Evolutionary conservation across 306 rosid species (phyloP), one percentile per base, ranked within the genome.

Genomic region (Urtica urens): DNA sequence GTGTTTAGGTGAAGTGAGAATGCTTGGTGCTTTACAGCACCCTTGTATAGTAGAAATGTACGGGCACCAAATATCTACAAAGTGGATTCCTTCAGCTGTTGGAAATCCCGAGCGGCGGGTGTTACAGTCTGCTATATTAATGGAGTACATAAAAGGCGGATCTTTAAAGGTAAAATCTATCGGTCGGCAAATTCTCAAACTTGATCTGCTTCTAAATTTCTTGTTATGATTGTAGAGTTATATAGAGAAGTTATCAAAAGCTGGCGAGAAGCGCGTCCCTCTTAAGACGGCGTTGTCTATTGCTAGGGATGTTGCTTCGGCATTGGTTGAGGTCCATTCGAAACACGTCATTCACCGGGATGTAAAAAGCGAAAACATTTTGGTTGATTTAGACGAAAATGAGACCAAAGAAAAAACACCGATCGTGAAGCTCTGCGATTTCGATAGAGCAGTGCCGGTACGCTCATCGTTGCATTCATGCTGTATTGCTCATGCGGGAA

Each of bases 321-420:
- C 96, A 34, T 78, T 92, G 74, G 55, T 47, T 39, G 99, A 85
- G 69, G 51, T 92, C 63, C 99, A 92, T 59, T 82, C 93, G 0
- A 85, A 78, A 59, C 94, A 92, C 69, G 78, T 92, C 30, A 85
- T 86, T 65, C 99, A 92, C 37, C 99, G 99, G 45, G 99, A 92
- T 64, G 41, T 92, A 45, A 92, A 92, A 61, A 92, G 99, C 70
- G 96, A 76, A 77, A 92, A 92, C 63, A 57, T 92, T 51, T 65
- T 92, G 65, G 61, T 85, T 56, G 93, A 82, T 76, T 63, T 78
- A 50, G 93, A 82, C 51, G 71, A 65, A 57, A 79, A 75, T 62
- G 75, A 72, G 66, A 75, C 69, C 15, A n/a, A n/a, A n/a, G 76
- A 85, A 52, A 94, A 95, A 67, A 66, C 76, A 43, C 93, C 86